Evolutionary conservation across 1,139 yeast genomes (phyloP).

Genomic region (Blastobotrys proliferans): DNA sequence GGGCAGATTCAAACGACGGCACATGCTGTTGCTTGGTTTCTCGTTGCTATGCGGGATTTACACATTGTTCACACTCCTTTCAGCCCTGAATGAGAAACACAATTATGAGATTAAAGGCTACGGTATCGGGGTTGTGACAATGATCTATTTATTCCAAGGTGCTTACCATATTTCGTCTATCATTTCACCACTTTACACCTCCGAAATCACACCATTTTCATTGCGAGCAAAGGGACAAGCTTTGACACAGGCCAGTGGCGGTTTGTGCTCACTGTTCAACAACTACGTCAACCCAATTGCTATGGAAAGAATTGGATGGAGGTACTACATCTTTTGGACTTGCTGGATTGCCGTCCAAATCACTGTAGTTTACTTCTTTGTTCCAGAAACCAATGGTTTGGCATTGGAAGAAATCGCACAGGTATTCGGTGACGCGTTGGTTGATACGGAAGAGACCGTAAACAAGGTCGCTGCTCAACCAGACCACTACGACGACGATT

Average conservation of each 20-base stretch:
- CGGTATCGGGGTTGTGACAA: slow-evolving; percentile 21
- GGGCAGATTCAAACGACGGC: slow-evolving; percentile 38
- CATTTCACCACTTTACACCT: slow-evolving; percentile 42
- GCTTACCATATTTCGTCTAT: slow-evolving; percentile 20
- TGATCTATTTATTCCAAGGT: slow-evolving; percentile 21
- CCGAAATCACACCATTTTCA: slow-evolving; percentile 56
- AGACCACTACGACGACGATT: neutral
- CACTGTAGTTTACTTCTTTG: slow-evolving; percentile 54
- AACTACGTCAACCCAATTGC: slow-evolving; percentile 45
- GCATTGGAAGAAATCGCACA: slow-evolving; percentile 65
- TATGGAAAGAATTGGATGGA: slow-evolving; percentile 37
- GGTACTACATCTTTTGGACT: slow-evolving; percentile 36
- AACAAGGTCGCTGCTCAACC: slow-evolving; percentile 4
- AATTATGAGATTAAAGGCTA: slow-evolving; percentile 19
- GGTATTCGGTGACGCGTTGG: slow-evolving; percentile 17
- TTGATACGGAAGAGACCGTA: slow-evolving; percentile 1
- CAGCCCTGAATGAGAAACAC: slow-evolving; percentile 24
- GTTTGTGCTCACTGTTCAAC: slow-evolving; percentile 22
- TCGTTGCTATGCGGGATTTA: slow-evolving; percentile 24
- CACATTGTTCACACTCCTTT: slow-evolving; percentile 25
- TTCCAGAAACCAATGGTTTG: slow-evolving; percentile 70
- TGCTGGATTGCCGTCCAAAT: slow-evolving; percentile 21
- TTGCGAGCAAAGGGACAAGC: slow-evolving; percentile 54
- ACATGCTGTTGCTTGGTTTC: slow-evolving; percentile 30
- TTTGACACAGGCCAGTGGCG: slow-evolving; percentile 44